A percentile compares a stretch with the other conserved stretches of the same genome.
These are phyloP conservation scores for Microcera coccophila DNA, from an alignment of 2,329 filamentous ascomycete genomes.

Conservation along the genomic window DNA sequence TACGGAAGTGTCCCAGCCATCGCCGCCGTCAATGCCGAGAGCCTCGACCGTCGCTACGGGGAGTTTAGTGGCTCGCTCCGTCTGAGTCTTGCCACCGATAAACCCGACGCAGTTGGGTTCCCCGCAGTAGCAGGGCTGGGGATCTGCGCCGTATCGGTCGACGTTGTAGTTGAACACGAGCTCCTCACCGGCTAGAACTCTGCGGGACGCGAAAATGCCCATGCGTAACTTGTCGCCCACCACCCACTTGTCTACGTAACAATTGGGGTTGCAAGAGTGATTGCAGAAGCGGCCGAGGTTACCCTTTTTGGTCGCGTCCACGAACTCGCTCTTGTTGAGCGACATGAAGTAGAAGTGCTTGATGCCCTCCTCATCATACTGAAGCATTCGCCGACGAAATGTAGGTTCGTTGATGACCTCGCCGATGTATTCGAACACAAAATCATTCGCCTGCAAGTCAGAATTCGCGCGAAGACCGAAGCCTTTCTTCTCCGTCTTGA, in stretches of 20 bases:
- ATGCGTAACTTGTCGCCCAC: slow-evolving; percentile 96
- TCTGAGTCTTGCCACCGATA: slow-evolving; percentile 97
- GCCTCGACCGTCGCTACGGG: slow-evolving; percentile 88
- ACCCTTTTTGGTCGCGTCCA: slow-evolving; percentile 94
- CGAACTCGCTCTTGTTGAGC: slow-evolving; percentile 90
- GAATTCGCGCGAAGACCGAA: slow-evolving; percentile 82
- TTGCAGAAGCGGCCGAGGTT: slow-evolving; percentile 98
- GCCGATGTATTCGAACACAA: slow-evolving; percentile 97
- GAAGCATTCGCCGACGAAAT: slow-evolving; percentile 83
- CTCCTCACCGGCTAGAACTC: slow-evolving; percentile 84
- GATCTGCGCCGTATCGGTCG: slow-evolving; percentile 93
- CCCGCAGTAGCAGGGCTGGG: slow-evolving; percentile 93
- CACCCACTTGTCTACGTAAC: slow-evolving; percentile 99
- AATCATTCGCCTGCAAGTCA: slow-evolving; percentile 76
- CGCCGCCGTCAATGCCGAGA: slow-evolving; percentile 87
- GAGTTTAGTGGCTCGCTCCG: slow-evolving; percentile 88
- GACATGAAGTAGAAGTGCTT: slow-evolving; percentile 99
- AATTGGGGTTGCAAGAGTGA: slow-evolving; percentile 97
- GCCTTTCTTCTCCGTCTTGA: slow-evolving; percentile 97
- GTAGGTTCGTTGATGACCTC: slow-evolving; percentile 93
- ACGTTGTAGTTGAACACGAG: slow-evolving; percentile 99
- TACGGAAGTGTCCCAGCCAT: slow-evolving; percentile 87
- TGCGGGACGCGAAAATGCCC: slow-evolving; percentile 92
- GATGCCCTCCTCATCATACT: slow-evolving; percentile 94
- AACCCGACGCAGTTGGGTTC: slow-evolving; percentile 94